Conservation (phyloP, 371 early-diverging fungal species). For the Lichtheimia ramosa region DNA sequence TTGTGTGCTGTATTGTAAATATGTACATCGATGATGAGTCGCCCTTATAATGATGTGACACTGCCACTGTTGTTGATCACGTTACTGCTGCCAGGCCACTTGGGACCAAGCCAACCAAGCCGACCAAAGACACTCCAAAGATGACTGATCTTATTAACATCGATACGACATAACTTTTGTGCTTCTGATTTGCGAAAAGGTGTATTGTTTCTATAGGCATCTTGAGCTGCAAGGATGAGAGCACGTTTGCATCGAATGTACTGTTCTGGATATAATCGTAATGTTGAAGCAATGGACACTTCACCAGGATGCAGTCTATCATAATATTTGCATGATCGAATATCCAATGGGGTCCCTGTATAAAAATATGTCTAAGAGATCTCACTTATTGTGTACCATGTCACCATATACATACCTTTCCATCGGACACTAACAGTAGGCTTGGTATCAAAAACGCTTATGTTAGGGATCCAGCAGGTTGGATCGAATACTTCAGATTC, state of each 20-base stretch:
- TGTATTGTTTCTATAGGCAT: slow-evolving; percentile 18
- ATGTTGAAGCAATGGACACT: slow-evolving; percentile 61
- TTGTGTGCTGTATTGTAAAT: no score
- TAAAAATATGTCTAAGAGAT: not conserved
- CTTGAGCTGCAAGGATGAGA: slow-evolving; percentile 36
- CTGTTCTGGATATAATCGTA: slow-evolving; percentile 71
- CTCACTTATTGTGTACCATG: no score
- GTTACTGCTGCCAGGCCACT: not conserved
- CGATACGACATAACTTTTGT: slow-evolving; percentile 48
- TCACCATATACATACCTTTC: slow-evolving; percentile 16
- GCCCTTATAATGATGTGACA: no score
- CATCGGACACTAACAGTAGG: slow-evolving; percentile 22
- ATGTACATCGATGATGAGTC: no score
- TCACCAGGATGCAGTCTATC: slow-evolving; percentile 61
- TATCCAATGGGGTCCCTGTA: slow-evolving; percentile 26
- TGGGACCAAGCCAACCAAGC: slow-evolving; percentile 39
- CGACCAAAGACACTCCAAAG: slow-evolving; percentile 42
- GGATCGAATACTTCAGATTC: slow-evolving; percentile 20
- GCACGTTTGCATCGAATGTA: slow-evolving; percentile 57
- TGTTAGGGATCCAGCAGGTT: slow-evolving; percentile 21
- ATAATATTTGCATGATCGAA: slow-evolving; percentile 46
- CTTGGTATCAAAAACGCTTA: slow-evolving; percentile 19
- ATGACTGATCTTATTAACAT: slow-evolving; percentile 46
- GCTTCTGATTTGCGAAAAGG: slow-evolving; percentile 50
- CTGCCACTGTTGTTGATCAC: no score